Base-by-base conservation (phyloP, 2,329 filamentous ascomycete genomes). In the Aspergillus quadricinctus region DNA sequence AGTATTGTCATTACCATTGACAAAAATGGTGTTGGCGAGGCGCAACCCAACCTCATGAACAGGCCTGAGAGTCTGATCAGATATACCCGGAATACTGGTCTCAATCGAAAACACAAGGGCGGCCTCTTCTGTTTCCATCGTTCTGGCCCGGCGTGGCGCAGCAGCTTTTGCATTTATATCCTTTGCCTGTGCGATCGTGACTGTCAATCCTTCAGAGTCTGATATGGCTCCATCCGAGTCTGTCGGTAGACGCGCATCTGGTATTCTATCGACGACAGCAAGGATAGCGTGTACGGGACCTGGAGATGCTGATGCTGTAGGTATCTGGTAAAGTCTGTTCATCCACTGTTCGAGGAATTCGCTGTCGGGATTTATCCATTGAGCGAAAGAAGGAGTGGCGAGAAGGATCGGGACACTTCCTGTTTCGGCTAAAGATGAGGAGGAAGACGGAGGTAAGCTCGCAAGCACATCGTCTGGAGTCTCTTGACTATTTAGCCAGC, bases 11-110 rank as follows among this genome's bases (percentile, higher is more conserved):
- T 69, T 72, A 9, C 74, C 74, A 56, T 76, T 76, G 37, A 72
- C 51, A 46, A 77, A 77, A 9, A 77, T 63, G 1, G 75, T 77
- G 48, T 76, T 74, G 35, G 74, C 72, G 27, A 76, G 67, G n/a
- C 71, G 73, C 27, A 77, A 51, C 41, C 74, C 73, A 43, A 77
- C 57, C 50, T 75, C 69, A 51, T 73, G 63, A 10, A 64, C 54
- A 9, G 57, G 29, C 11, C 52, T 28, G 51, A 48, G 53, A 35
- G 27, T 21, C 46, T 53, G 49, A 21, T 50, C 50, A 27, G 50
- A 23, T 4, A 14, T 31, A 37, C 60, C 43, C 17, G 53, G n/a
- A 17, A 43, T 31, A 9, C 50, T 29, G 17, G 58, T 53, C 35
- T 61, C 59, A 25, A 69, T 57, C 6, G 67, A 66, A 43, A 73